These are phyloP conservation scores for Phlyctochytrium planicorne DNA, from an alignment of 192 early-diverging fungal species.

Conservation along the genomic window DNA sequence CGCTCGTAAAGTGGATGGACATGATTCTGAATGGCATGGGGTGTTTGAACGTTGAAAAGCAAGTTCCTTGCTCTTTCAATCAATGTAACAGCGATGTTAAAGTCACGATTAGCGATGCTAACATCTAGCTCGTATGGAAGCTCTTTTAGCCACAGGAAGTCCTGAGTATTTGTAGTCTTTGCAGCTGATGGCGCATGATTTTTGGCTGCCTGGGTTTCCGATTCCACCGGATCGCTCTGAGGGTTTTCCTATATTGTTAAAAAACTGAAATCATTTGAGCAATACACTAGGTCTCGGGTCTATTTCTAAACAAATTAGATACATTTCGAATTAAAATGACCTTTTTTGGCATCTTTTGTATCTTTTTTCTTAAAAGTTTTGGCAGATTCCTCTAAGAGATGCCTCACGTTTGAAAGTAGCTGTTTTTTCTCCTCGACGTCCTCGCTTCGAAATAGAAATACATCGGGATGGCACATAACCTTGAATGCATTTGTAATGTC, in stretches of 20 bases:
- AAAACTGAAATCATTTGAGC: too few relatives aligned
- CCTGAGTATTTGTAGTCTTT: too few relatives aligned
- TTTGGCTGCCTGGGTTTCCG: too few relatives aligned
- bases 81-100: slow-evolving; percentile 71
- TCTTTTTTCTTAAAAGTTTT: too few relatives aligned
- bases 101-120: slow-evolving; percentile 87
- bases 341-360: too few relatives aligned
- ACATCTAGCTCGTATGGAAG: slow-evolving; percentile 90
- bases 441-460: slow-evolving; percentile 70
- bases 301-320: too few relatives aligned
- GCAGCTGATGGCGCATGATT: too few relatives aligned
- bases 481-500: slow-evolving; percentile 80
- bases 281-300: too few relatives aligned
- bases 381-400: too few relatives aligned
- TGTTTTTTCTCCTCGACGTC: slow-evolving; percentile 69
- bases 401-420: slow-evolving; percentile 57
- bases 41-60: background rate
- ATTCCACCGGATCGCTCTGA: too few relatives aligned
- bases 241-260: too few relatives aligned
- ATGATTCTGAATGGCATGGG: background rate
- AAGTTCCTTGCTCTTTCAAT: slow-evolving; percentile 61
- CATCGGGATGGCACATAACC: slow-evolving; percentile 80
- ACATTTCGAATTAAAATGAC: too few relatives aligned
- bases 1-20: background rate
- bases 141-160: slow-evolving; percentile 59